Base-by-base conservation (phyloP, 805 yeast species). In the Spathaspora hagerdaliae region DNA sequence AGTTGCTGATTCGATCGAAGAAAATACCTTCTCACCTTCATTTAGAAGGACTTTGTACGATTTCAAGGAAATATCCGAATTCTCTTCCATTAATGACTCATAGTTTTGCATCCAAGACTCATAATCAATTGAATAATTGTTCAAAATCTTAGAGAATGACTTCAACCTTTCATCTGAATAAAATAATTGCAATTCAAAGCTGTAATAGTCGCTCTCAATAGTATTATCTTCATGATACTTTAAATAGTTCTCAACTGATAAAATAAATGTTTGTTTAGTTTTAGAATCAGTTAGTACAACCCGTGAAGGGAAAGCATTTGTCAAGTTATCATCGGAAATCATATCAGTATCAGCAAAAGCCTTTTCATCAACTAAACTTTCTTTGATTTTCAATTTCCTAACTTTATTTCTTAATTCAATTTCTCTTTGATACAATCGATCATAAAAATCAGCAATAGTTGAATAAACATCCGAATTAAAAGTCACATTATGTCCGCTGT, bases 1-100 rank as follows among this genome's bases (percentile, higher is more conserved):
- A 26, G 50, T 55, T 12, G 63, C 52, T 2, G 69, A 58, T 0
- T 69, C 59, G 3, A 77, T 59, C 1, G 68, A 64, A 6, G 65
- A 65, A n/a, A 58, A 57, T 1, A 82, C 70, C 37, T 73, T 67
- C 48, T 81, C 83, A 6, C 87, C 85, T 41, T 83, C 88, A 3
- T 56, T 44, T 5, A 75, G 61, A n/a, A 82, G 53, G 0, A 64
- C 49, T 48, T 67, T 74, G 47, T 80, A 66, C 2, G 62, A 47
- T 44, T 74, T 74, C 36, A 82, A 59, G 1, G 81, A 53, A 2
- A 85, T 78, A 9, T 71, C 73, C 2, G 71, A 59, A 43, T 72
- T 66, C 1, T 64, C 64, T 0, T 55, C 42, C 60, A 82, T 61
- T 4, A 71, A 44, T 4, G 60, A 62, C 33, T 73, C 65, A 54